Conservation (phyloP, 2,329 filamentous ascomycete species). For the Diaporthe amygdali region DNA sequence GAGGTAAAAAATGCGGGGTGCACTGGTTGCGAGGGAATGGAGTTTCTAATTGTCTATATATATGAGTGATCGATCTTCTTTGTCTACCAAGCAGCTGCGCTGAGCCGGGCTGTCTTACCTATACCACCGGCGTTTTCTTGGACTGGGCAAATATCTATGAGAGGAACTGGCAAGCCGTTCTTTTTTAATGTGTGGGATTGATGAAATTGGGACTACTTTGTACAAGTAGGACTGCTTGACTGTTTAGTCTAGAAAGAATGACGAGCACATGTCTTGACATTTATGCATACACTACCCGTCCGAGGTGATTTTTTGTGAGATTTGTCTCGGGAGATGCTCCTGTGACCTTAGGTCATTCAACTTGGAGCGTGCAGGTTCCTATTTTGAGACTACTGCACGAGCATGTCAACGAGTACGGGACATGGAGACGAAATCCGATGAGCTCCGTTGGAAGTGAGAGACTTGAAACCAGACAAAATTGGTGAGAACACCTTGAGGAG, state of each 20-base stretch:
- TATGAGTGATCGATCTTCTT: slow-evolving; percentile 29
- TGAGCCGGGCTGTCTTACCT: slow-evolving; percentile 18
- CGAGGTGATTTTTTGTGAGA: neutral
- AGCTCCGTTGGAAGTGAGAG: neutral
- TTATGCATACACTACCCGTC: neutral
- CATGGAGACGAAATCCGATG: too few species aligned
- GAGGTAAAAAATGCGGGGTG: neutral
- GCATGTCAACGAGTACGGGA: neutral
- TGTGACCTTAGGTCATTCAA: too few species aligned
- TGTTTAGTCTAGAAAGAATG: slow-evolving; percentile 6
- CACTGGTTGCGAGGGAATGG: slow-evolving; percentile 24
- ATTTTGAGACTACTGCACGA: neutral
- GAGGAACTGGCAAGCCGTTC: slow-evolving; percentile 12
- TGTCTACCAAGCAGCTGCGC: slow-evolving; percentile 16
- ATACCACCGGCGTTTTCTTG: slow-evolving; percentile 22
- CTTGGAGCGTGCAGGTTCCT: too few species aligned
- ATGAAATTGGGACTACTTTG: neutral
- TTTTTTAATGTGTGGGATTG: slow-evolving; percentile 15
- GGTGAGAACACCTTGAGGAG: neutral
- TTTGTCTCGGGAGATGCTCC: too few species aligned
- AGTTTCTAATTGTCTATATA: slow-evolving; percentile 16
- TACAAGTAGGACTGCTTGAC: neutral
- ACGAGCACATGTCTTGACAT: neutral
- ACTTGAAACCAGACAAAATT: too few species aligned
- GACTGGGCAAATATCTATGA: slow-evolving; percentile 1